A percentile compares a stretch with the other conserved stretches of the same genome.
These are phyloP conservation scores for Saturnispora bothae DNA, from an alignment of 805 yeast species.

Conservation along the genomic window DNA sequence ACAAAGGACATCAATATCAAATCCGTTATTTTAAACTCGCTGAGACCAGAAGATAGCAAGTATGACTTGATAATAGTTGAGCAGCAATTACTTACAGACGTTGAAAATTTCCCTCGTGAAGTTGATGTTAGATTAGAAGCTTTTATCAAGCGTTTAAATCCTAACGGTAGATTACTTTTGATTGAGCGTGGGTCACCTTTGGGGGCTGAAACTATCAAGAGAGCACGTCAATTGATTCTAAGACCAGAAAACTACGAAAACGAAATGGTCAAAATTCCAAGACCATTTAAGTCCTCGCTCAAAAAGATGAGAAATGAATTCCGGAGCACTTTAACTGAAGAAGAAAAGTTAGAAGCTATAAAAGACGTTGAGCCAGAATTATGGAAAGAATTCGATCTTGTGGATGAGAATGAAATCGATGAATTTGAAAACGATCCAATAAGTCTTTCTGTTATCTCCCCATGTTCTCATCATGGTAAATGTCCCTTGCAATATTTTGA, in stretches of 20 bases:
- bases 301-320: constrained; percentile 7
- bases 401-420: constrained; percentile 11
- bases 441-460: constrained; percentile 67
- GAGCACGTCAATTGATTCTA: constrained; percentile 85
- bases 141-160: constrained; percentile 51
- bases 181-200: constrained; percentile 83
- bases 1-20: constrained; percentile 43
- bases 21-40: constrained; percentile 43
- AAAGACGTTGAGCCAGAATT: constrained; percentile 20
- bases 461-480: constrained; percentile 78
- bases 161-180: constrained; percentile 70
- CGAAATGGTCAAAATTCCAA: constrained; percentile 54
- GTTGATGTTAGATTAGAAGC: constrained; percentile 58
- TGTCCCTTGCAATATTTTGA: constrained; percentile 81
- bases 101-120: constrained; percentile 55
- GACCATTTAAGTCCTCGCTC: constrained; percentile 44
- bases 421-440: constrained; percentile 17
- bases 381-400: constrained; percentile 18
- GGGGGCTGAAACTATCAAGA: constrained; percentile 80
- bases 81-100: constrained; percentile 60
- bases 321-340: constrained; percentile 1
- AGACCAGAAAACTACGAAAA: constrained; percentile 61
- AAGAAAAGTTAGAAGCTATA: constrained; percentile 15
- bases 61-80: constrained; percentile 80
- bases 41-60: constrained; percentile 38